Base-by-base conservation (phyloP, 2,329 filamentous ascomycete species). In the Salinomyces thailandicus region DNA sequence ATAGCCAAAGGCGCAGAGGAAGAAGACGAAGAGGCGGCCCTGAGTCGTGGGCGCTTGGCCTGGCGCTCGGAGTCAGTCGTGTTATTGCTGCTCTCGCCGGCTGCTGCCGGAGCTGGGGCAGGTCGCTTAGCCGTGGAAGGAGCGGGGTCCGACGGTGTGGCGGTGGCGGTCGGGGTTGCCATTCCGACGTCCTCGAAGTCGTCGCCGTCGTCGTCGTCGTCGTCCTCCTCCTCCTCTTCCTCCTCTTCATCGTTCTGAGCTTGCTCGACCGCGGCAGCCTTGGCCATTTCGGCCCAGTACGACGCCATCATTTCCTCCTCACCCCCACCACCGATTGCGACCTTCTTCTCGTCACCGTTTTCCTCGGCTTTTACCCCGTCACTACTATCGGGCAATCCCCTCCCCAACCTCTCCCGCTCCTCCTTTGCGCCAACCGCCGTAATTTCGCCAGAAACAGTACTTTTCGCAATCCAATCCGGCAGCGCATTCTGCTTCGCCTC, bases 241-340 rank as follows among this genome's bases (percentile, higher is more conserved):
- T 65, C 66, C n/a, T 68, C 70, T 18, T 74, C 66, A 28, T 69
- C 63, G 12, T 66, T 67, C 24, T 68, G 62, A 13, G 63, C 60
- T 5, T 58, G 53, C 35, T 61, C 54, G 29, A 58, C 54, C 11
- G 58, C 59, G 31, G 61, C 51, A 43, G 77, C 74, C 4, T 69
- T 71, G 48, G 77, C 77, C 13, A 85, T 66, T 40, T 72, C 72
- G 24, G 73, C 73, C 54, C 83, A 85, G 38, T 81, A 75, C 36
- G 75, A 74, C 38, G 79, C 77, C 43, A 85, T 65, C 18, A 69
- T 65, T 41, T 75, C 67, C 16, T 68, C 71, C 38, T 66, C 64
- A n/a, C 33, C 45, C n/a, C 22, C 22, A 13, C 13, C 31, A 27
- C 29, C 33, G 4, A 42, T 40, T 11, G 39, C 41, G 13, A 44